phyloP scores from a whole-genome alignment of 1,284 basidiomycete species.

The Pterulicium gracile region DNA sequence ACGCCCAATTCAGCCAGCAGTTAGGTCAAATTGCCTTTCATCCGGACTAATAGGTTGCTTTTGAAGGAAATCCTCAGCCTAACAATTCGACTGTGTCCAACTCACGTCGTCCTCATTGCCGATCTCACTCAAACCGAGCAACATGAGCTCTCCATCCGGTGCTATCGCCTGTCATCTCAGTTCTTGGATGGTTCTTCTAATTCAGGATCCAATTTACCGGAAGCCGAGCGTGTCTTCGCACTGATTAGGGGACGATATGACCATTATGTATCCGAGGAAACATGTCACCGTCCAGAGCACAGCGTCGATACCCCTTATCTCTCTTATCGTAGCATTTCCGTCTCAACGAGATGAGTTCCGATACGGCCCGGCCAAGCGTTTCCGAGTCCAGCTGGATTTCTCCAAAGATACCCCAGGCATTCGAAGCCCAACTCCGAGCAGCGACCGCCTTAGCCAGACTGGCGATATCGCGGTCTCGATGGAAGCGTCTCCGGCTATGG shows the following conservation, averaged over 20 bases:
- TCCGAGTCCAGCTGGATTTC: neutral
- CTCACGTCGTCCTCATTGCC: neutral
- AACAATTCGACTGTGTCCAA: neutral
- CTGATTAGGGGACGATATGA: neutral
- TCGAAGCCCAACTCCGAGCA: neutral
- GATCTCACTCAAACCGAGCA: too few species aligned
- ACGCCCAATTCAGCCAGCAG: constrained; percentile 19
- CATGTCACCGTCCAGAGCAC: neutral
- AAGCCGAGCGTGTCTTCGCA: neutral
- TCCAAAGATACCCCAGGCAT: neutral
- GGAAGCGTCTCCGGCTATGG: constrained; percentile 27
- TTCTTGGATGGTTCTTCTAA: neutral
- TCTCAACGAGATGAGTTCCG: too few species aligned
- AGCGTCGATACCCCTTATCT: neutral
- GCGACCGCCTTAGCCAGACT: neutral
- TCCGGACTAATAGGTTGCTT: constrained; percentile 5
- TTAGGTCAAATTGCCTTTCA: neutral
- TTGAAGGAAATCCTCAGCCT: constrained; percentile 7
- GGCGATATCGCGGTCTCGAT: constrained; percentile 16
- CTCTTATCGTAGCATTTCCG: neutral
- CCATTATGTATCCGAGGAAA: neutral
- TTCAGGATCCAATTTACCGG: too few species aligned
- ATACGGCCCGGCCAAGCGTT: neutral
- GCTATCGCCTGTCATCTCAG: neutral
- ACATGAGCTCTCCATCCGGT: neutral